phyloP scores from a whole-genome alignment of 805 yeast species.

The Kodamaea neixiangensis region DNA sequence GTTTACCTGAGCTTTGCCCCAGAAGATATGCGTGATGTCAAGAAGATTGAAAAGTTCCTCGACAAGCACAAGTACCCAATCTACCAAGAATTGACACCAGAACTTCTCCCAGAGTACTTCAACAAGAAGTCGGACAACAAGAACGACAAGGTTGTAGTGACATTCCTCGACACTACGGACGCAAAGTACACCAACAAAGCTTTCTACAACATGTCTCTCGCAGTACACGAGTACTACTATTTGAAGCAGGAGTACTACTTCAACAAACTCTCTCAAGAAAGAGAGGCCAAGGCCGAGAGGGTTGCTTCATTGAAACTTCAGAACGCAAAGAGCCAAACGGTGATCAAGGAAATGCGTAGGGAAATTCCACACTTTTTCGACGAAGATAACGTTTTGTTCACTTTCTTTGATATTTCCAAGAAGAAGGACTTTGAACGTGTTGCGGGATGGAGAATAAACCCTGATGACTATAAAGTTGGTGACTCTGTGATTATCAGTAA shows the following conservation, averaged over 20 bases:
- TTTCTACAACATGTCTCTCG: conserved; percentile 41
- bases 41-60: conserved; percentile 52
- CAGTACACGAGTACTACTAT: conserved; percentile 51
- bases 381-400: conserved; percentile 43
- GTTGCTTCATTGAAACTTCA: conserved; percentile 47
- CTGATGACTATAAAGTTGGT: conserved; percentile 45
- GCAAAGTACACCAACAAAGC: conserved; percentile 34
- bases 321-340: conserved; percentile 43
- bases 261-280: conserved; percentile 26
- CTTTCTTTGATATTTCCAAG: conserved; percentile 53
- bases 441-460: conserved; percentile 41
- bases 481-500: conserved; percentile 56
- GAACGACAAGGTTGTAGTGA: conserved; percentile 49
- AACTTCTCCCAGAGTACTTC: conserved; percentile 38
- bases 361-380: conserved; percentile 51
- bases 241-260: conserved; percentile 43
- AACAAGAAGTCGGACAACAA: conserved; percentile 21
- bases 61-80: conserved; percentile 51
- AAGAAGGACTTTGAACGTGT: conserved; percentile 27
- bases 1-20: conserved; percentile 64
- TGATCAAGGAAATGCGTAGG: conserved; percentile 49
- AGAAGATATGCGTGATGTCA: conserved; percentile 57
- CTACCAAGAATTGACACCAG: conserved; percentile 52
- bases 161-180: conserved; percentile 46
- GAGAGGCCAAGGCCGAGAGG: conserved; percentile 42